Conservation (phyloP, 257 asterid genomes). For the Galeopsis tetrahit region DNA sequence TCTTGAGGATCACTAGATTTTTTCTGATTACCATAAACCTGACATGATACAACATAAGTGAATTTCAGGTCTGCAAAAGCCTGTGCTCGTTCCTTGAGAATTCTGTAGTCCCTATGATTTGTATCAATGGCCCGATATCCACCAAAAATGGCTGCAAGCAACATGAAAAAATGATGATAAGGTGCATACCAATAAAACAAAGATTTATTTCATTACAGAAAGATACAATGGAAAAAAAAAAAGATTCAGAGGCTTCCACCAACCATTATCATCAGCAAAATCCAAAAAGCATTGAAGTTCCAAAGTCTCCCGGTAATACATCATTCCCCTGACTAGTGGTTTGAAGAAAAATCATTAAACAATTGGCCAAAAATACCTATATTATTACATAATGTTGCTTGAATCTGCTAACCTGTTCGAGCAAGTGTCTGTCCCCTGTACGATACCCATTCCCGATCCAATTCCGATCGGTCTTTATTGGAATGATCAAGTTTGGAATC, state of each 20-base stretch:
- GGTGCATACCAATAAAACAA: background rate
- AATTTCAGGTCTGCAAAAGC: conserved; percentile 98
- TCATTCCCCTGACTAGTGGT: conserved; percentile 92
- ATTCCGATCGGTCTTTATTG: conserved; percentile 59
- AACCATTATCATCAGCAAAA: conserved; percentile 84
- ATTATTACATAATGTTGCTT: conserved; percentile 22
- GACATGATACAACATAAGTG: conserved; percentile 98
- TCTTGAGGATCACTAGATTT: conserved; percentile 76
- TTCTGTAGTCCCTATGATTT: conserved; percentile 54
- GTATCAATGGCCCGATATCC: conserved; percentile 77
- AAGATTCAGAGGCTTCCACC: conserved; percentile 39
- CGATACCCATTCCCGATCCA: conserved; percentile 91
- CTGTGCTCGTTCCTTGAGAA: conserved; percentile 68
- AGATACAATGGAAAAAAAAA: conserved; percentile 12
- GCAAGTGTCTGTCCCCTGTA: conserved; percentile 98
- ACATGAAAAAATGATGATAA: conserved; percentile 19
- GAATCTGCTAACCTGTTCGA: conserved; percentile 73
- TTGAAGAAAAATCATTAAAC: background rate
- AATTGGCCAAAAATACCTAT: background rate
- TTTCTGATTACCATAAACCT: conserved; percentile 92
- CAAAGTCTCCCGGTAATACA: conserved; percentile 90
- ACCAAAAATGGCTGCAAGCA: conserved; percentile 72
- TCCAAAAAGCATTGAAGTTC: conserved; percentile 97
- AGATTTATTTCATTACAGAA: conserved; percentile 14
- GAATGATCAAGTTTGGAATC: conserved; percentile 56